Evolutionary conservation across 2,329 filamentous ascomycete species (phyloP).

Genomic region (Phaeosphaeriaceae sp.): DNA sequence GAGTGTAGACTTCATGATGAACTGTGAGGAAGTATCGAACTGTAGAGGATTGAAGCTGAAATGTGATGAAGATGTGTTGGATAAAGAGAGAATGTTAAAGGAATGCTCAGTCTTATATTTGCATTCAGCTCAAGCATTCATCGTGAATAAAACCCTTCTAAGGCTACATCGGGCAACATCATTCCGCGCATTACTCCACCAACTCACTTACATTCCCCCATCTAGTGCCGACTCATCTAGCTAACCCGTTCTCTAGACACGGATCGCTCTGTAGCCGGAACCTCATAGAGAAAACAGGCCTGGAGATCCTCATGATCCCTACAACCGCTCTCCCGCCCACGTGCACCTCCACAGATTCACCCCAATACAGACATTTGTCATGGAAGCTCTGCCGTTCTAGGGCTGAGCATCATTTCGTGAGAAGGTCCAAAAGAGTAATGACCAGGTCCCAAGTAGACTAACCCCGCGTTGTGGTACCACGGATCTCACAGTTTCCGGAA

Average conservation of each 20-base stretch:
- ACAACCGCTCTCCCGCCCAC: not conserved
- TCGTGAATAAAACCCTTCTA: not conserved
- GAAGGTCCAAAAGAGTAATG: not conserved
- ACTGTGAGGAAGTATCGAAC: not conserved
- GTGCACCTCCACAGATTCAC: not conserved
- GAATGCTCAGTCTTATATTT: conserved; percentile 1
- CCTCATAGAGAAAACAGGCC: not conserved
- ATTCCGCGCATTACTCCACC: not conserved
- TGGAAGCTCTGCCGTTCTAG: not conserved
- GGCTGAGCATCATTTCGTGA: not conserved
- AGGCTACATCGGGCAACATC: not conserved
- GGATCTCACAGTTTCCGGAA: not conserved
- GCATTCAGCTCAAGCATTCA: not conserved
- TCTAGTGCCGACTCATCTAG: not conserved
- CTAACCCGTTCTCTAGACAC: not conserved
- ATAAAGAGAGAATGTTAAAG: not conserved
- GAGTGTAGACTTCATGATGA: conserved; percentile 20
- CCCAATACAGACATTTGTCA: not conserved
- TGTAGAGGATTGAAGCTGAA: not conserved
- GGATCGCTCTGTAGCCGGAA: not conserved
- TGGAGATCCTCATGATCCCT: not conserved
- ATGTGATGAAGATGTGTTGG: not conserved
- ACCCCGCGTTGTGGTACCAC: conserved; percentile 4
- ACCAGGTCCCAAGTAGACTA: conserved; percentile 1
- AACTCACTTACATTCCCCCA: not conserved